A percentile compares a stretch with the other conserved stretches of the same genome.
Conservation (phyloP, 208 protist species). For the Trypanosoma grayi region DNA sequence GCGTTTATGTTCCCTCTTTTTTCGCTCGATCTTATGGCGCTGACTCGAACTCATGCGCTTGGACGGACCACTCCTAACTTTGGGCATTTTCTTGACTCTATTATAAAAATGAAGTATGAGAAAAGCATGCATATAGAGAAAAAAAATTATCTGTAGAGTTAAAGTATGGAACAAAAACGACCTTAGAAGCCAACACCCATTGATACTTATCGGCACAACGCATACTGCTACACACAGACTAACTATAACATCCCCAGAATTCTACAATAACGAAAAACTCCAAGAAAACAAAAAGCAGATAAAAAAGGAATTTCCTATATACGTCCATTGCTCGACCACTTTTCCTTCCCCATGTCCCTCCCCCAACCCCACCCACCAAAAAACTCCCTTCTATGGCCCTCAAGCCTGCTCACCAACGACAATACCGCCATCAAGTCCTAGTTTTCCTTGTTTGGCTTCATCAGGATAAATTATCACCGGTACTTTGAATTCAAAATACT, state of each 20-base stretch:
- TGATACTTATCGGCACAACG: too few relatives aligned
- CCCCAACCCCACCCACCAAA: too few relatives aligned
- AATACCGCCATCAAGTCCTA: constrained; percentile 54
- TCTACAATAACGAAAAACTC: too few relatives aligned
- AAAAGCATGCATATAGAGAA: constrained; percentile 13
- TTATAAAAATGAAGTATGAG: constrained; percentile 2
- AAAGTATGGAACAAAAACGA: too few relatives aligned
- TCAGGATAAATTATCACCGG: constrained; percentile 85
- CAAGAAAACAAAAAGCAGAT: too few relatives aligned
- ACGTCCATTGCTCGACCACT: too few relatives aligned
- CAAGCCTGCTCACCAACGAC: constrained; percentile 1
- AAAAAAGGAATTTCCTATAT: too few relatives aligned
- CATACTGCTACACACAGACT: constrained; percentile 2
- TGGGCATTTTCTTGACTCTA: constrained; percentile 53
- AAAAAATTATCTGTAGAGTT: too few relatives aligned
- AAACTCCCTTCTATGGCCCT: too few relatives aligned
- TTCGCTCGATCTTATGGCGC: constrained; percentile 88
- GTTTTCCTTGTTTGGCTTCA: constrained; percentile 38
- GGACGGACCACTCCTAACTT: constrained; percentile 64
- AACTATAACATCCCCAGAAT: background rate
- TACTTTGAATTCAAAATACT: constrained; percentile 63
- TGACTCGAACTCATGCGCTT: constrained; percentile 83
- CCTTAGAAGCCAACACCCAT: background rate
- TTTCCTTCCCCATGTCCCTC: too few relatives aligned
- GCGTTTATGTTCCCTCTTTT: constrained; percentile 87